These are phyloP conservation scores for Geum urbanum DNA, from an alignment of 306 rosid species.

Conservation along the genomic window DNA sequence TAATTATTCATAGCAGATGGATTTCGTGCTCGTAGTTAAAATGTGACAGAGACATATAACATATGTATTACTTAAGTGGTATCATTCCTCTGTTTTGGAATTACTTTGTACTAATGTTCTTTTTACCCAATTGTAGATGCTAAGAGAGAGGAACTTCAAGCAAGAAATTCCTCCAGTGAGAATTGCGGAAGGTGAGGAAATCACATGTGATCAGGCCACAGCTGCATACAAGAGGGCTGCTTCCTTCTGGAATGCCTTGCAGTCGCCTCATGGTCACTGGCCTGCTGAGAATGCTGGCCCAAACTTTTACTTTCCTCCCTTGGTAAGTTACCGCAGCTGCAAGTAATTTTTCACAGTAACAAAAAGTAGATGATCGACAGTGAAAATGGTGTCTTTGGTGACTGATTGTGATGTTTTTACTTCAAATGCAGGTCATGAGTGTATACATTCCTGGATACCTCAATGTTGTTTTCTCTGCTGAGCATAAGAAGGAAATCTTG, in stretches of 20 bases:
- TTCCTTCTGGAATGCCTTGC: slow-evolving; percentile 39
- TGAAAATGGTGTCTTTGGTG: not conserved
- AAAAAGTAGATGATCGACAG: too few relatives aligned
- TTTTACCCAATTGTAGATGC: slow-evolving; percentile 27
- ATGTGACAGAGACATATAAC: too few relatives aligned
- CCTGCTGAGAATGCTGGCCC: slow-evolving; percentile 63
- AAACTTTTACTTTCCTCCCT: slow-evolving; percentile 52
- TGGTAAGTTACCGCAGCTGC: slow-evolving; percentile 29
- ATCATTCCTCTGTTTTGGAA: too few relatives aligned
- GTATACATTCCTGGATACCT: not conserved
- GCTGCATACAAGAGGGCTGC: slow-evolving; percentile 33
- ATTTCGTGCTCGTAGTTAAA: too few relatives aligned
- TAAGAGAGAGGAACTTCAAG: slow-evolving; percentile 45
- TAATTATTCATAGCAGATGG: too few relatives aligned
- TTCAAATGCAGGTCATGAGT: not conserved
- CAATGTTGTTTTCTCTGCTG: slow-evolving; percentile 10
- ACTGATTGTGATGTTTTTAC: not conserved
- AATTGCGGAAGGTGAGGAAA: slow-evolving; percentile 38
- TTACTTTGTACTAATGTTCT: too few relatives aligned
- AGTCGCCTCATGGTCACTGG: slow-evolving; percentile 64
- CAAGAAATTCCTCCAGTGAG: slow-evolving; percentile 37
- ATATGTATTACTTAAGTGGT: too few relatives aligned
- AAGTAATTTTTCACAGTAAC: not conserved
- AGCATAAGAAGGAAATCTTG: slow-evolving; percentile 51
- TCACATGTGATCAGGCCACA: slow-evolving; percentile 21